These are phyloP conservation scores for Symbiodinium pilosum DNA, from an alignment of 73 alveolate species.

Conservation along the genomic window DNA sequence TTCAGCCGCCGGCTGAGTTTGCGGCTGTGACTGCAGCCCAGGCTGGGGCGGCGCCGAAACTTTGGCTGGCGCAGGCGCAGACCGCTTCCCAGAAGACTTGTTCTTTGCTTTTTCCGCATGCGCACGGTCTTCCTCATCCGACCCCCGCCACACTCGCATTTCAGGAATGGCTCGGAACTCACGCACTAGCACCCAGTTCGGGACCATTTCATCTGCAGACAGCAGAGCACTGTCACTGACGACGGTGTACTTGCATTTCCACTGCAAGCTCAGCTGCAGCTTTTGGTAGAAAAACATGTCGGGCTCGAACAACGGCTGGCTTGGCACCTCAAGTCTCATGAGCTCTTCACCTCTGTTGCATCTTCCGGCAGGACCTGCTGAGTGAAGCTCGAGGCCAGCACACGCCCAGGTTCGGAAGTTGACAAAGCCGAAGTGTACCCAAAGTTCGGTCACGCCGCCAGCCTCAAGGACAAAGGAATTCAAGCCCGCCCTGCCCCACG, in stretches of 20 bases:
- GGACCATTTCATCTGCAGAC: neutral
- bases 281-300: neutral
- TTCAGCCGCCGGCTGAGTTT: neutral
- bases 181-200: neutral
- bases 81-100: too few species aligned
- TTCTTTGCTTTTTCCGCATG: too few species aligned
- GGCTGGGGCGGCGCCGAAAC: neutral
- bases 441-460: neutral
- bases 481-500: too few species aligned
- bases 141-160: neutral
- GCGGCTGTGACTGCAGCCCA: neutral
- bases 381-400: neutral
- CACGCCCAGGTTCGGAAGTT: neutral
- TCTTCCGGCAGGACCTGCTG: neutral
- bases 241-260: neutral
- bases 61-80: neutral
- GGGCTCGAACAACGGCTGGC: neutral
- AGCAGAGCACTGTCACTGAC: neutral
- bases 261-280: neutral
- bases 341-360: neutral
- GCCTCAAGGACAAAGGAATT: too few species aligned
- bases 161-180: neutral
- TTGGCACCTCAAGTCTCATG: neutral
- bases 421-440: constrained; percentile 5
- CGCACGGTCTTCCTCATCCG: too few species aligned